These are phyloP conservation scores for Melaleuca alternifolia DNA, from an alignment of 345 rosid genomes.

Conservation along the genomic window DNA sequence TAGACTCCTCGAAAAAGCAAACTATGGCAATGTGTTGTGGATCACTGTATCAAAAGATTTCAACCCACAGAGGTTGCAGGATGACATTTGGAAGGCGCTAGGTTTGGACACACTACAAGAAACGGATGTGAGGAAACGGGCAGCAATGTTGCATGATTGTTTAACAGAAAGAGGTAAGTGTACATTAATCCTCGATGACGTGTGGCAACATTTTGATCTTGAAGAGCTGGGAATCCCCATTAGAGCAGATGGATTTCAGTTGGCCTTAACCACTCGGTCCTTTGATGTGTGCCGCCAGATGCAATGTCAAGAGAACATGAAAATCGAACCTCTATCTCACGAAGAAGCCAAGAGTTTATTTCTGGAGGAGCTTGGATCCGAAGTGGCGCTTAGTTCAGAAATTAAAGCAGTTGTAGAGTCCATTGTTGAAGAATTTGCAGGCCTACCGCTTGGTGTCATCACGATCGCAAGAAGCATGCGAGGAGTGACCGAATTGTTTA, in stretches of 20 bases:
- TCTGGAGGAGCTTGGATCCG: neutral
- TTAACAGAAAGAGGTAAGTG: rapidly evolving
- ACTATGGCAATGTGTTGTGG: neutral
- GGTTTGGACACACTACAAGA: rapidly evolving
- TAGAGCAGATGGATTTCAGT: neutral
- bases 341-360: neutral
- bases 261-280: neutral
- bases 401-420: neutral
- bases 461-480: constrained; percentile 7
- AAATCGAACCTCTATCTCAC: neutral
- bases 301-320: neutral
- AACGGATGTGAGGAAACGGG: neutral
- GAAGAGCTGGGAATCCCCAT: neutral
- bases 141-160: neutral
- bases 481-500: neutral
- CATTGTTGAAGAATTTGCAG: neutral
- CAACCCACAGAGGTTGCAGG: neutral
- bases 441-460: constrained; percentile 8
- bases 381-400: neutral
- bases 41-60: neutral
- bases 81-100: rapidly evolving
- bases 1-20: too few relatives aligned
- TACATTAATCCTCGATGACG: neutral
- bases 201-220: neutral
- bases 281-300: rapidly evolving